Base-by-base conservation (phyloP, 2,329 filamentous ascomycete species). In the Rhynchosporium agropyri region DNA sequence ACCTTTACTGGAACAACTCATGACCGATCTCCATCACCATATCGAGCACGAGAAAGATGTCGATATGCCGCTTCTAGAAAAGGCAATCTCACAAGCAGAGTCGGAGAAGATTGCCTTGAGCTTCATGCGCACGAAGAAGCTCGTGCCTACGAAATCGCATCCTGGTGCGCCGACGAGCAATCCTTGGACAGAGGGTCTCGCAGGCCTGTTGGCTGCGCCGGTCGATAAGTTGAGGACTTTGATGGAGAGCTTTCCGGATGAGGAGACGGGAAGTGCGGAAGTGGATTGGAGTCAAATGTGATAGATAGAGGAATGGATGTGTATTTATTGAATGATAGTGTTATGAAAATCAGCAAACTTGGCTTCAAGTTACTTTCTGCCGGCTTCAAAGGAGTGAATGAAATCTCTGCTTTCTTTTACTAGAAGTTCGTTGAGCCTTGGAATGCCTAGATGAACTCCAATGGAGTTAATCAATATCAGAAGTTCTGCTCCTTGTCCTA, bases 41-140 rank as follows among this genome's bases (percentile, higher is more conserved):
- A 82, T 84, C 62, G 73, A 79, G 26, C 77, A 81, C 28, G 83
- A 85, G 67, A 83, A 85, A 63, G 69, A 71, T 0, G 70, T 79
- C 0, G 83, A 84, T 55, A 63, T 86, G 0, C 79, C 79, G 0
- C 75, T 75, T 9, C 76, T 85, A 0, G 82, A 86, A 67, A 61
- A 74, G 1, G 71, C 74, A 0, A 71, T 85, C 1, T 67, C 73
- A 0, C 45, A 53, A 1, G 61, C 73, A 0, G 74, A 77, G 4
- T 79, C 77, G 0, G 70, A 77, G 29, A 60, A 68, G 0, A 64
- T 83, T 50, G 76, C 78, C 2, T 74, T 67, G 5, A 79, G 74
- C 20, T 85, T 86, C 64, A 73, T 68, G 2, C 76, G 80, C 2
- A 85, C 82, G 6, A 86, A 86, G 74, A 72, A 74, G 31, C 82